Evolutionary conservation across 139 green algal genomes (phyloP), one percentile per base, ranked within the genome.

Genomic region (Pseudopediastrum boryanum): DNA sequence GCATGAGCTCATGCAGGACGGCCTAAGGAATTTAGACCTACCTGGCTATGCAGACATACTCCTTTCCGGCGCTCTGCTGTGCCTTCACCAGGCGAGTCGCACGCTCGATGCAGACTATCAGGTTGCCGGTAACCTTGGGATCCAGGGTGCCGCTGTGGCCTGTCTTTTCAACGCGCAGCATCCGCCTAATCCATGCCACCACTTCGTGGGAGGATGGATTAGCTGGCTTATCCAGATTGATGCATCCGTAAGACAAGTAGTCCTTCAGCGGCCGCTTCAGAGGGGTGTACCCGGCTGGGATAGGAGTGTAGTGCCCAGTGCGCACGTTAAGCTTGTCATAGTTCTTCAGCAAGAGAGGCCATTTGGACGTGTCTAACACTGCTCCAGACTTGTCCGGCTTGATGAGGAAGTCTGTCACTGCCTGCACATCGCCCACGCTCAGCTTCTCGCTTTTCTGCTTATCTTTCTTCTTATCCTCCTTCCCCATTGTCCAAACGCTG

Each of bases 151-250:
- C 96, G 35, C 87, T 95, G 88, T 99, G 96, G 4, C 96, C 96
- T 1, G 96, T 99, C 88, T 99, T 99, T 70, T 99, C 96, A 16
- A 98, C 93, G n/a, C 96, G 88, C 44, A 99, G 87, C 43, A 99
- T 98, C 65, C 96, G 94, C 54, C 89, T 87, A 52, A 98, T 94
- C 96, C 96, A 99, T 8, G 96, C 96, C 25, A 99, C 96, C 25
- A 96, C 92, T 87, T 99, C 96, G 81, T 99, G 96, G 2, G 92
- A 98, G 21, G 90, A 97, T 12, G 96, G 96, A 85, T 99, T 99
- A 16, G 92, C 90, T 1, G 96, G 96, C 82, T 99, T 99, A 90
- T 99, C 96, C 21, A 99, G 85, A 86, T 99, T 99, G 75, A 99
- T 94, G 43, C 97, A 94, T 7, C 96, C 96, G 74, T 99, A 99